Conservation (phyloP, 2,329 filamentous ascomycete genomes). For the Ceratocystis destructans region DNA sequence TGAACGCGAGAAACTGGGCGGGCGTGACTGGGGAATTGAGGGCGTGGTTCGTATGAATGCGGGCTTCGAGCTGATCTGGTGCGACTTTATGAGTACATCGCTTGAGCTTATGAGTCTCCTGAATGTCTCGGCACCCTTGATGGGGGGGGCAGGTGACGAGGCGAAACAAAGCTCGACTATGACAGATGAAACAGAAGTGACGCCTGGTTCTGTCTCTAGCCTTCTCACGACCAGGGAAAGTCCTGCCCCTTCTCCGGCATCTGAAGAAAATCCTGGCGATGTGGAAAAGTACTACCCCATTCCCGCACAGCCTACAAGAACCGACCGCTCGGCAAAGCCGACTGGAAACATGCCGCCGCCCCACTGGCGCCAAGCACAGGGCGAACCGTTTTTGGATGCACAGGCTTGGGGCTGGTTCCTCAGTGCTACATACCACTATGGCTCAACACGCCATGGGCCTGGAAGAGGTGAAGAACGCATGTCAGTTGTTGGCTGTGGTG, state of each 20-base stretch:
- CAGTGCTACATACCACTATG: slow-evolving; percentile 33
- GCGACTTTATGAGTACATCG: slow-evolving; percentile 34
- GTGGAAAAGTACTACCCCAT: slow-evolving; percentile 25
- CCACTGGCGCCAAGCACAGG: slow-evolving; percentile 22
- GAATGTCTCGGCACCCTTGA: slow-evolving; percentile 33
- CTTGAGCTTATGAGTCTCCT: slow-evolving; percentile 31
- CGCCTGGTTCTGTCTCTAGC: not conserved
- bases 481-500: slow-evolving; percentile 28
- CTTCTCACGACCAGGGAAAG: not conserved
- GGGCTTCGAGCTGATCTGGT: slow-evolving; percentile 41
- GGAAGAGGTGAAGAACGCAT: slow-evolving; percentile 32
- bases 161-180: not conserved
- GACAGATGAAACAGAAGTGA: not conserved
- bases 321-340: slow-evolving; percentile 24
- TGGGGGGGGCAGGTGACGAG: slow-evolving; percentile 1
- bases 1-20: slow-evolving; percentile 28
- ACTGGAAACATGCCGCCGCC: slow-evolving; percentile 17
- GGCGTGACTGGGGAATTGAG: slow-evolving; percentile 35
- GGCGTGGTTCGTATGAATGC: slow-evolving; percentile 39
- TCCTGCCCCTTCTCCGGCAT: not conserved
- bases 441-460: slow-evolving; percentile 27
- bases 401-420: slow-evolving; percentile 34
- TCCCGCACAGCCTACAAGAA: slow-evolving; percentile 28
- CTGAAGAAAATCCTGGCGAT: slow-evolving; percentile 9
- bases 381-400: slow-evolving; percentile 30